These are phyloP conservation scores for Akanthomyces muscarius DNA, from an alignment of 2,329 filamentous ascomycete species.

Conservation along the genomic window DNA sequence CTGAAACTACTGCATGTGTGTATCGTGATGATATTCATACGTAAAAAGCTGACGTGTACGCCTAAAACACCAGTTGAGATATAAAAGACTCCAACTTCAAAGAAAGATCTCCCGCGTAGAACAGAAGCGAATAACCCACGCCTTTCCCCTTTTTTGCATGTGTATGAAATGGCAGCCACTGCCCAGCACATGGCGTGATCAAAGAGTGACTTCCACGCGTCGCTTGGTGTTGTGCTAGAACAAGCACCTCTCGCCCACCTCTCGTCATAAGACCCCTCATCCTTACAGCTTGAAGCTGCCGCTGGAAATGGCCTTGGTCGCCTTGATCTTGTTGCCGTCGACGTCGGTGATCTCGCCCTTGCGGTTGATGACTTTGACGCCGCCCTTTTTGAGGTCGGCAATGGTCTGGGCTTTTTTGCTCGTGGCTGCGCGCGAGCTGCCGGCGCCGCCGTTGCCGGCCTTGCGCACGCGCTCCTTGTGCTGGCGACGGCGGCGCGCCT, in stretches of 20 bases:
- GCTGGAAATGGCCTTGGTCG: constrained; percentile 46
- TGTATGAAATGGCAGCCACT: background rate
- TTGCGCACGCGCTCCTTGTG: constrained; percentile 84
- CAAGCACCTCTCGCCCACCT: background rate
- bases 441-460: constrained; percentile 44
- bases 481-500: constrained; percentile 67
- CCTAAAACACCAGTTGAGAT: constrained; percentile 1
- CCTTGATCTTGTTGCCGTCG: constrained; percentile 70
- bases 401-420: constrained; percentile 48
- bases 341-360: constrained; percentile 83
- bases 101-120: background rate
- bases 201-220: background rate
- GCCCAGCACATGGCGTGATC: background rate
- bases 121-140: background rate
- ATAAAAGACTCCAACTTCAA: background rate
- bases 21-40: background rate
- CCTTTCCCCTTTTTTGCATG: background rate
- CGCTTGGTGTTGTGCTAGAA: background rate
- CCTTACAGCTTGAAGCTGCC: constrained; percentile 58
- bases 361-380: constrained; percentile 87
- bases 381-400: constrained; percentile 72
- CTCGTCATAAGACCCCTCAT: background rate
- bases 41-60: background rate
- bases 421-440: constrained; percentile 22
- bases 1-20: background rate